Evolutionary conservation across 1,139 yeast species (phyloP), one percentile per base, ranked within the genome.

Genomic region (Geotrichum siamense): DNA sequence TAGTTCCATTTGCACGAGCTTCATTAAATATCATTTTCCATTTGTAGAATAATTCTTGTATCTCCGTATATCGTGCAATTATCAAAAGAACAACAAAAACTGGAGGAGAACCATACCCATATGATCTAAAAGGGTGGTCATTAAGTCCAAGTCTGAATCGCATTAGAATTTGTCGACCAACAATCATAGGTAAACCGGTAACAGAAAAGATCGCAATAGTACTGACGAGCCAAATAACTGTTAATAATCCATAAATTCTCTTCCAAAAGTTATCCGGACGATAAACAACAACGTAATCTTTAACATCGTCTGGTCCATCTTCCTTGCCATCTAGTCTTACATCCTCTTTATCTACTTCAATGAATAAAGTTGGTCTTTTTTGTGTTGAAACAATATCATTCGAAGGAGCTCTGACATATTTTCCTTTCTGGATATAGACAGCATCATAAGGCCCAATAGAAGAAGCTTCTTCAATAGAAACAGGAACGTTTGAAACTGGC

Each of bases 281-380:
- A 63, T 89, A 91, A 1, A 89, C 96, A 26, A 89, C 75, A 1
- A 76, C 70, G 59, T 89, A 85, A 1, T 76, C 70, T 48, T 78
- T 76, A 37, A 78, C 76, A 36, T 59, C 65, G 27, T 60, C 60
- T 1, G 58, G 58, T 2, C 62, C 67, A 12, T 63, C 62, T 38
- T 69, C 68, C 3, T 64, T 52, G 3, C 72, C 72, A 38, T 70
- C 75, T 21, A 80, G 62, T 17, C 84, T 69, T 46, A 72, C 71
- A 60, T 89, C 96, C 54, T 81, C 82, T 53, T 78, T 82, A 0
- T 94, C 82, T 2, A 91, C 97, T 0, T 85, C 76, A 3, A 84
- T 80, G 63, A 93, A 91, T 50, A 87, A 72, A 54, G 75, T 78
- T 29, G 81, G 74, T 52, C 71, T 76, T 38, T 70, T 74, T 51